Evolutionary conservation across 257 asterid genomes (phyloP).

Genomic region (Solanum peruvianum): DNA sequence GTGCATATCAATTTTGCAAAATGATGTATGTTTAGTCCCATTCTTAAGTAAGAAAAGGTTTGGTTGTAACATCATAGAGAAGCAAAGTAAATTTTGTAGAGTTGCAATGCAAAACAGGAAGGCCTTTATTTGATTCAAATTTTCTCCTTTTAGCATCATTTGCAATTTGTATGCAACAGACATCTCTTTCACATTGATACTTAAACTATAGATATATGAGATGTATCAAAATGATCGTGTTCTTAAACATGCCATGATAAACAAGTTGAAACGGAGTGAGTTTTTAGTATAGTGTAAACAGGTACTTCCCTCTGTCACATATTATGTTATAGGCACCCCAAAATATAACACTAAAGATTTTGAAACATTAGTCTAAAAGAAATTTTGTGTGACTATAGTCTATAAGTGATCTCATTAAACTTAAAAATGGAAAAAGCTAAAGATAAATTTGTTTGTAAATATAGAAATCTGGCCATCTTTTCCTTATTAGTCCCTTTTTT

Average conservation of each 20-base stretch:
- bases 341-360: neutral
- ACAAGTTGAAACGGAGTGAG: neutral
- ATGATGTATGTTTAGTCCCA: neutral
- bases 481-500: neutral
- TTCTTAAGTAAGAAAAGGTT: neutral
- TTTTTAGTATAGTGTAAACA: neutral
- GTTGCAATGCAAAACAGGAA: neutral
- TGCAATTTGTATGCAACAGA: neutral
- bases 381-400: neutral
- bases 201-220: neutral
- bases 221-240: neutral
- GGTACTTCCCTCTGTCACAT: neutral
- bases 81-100: neutral
- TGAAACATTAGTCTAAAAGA: neutral
- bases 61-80: neutral
- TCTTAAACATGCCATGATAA: neutral
- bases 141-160: neutral
- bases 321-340: neutral
- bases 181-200: neutral
- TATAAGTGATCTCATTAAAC: neutral
- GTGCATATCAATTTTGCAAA: neutral
- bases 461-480: too few relatives aligned
- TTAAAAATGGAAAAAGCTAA: neutral
- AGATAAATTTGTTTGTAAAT: neutral
- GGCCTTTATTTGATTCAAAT: neutral